These are phyloP conservation scores for Paracorniculantispora psalliotae DNA, from an alignment of 2,329 filamentous ascomycete species.

Conservation along the genomic window DNA sequence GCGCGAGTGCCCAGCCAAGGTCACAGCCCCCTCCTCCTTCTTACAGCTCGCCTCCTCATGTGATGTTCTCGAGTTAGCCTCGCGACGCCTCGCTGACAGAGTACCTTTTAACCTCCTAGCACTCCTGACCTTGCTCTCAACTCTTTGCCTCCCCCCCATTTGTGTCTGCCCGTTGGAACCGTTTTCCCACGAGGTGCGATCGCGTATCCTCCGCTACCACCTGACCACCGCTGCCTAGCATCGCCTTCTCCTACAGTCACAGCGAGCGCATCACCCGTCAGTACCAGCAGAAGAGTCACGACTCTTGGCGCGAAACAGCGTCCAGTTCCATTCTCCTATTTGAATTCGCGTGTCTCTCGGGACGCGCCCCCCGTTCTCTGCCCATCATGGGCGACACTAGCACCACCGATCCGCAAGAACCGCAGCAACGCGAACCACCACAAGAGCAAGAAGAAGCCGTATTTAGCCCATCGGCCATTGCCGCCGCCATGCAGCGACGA, in stretches of 20 bases:
- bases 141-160: not conserved
- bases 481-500: conserved; percentile 20
- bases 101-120: not conserved
- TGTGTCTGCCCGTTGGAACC: not conserved
- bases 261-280: not conserved
- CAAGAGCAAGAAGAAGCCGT: not conserved
- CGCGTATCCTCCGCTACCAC: not conserved
- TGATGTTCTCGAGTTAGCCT: conserved; percentile 7
- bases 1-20: not conserved
- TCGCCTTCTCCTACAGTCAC: not conserved
- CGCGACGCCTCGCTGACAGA: not conserved
- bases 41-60: conserved; percentile 12
- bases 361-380: not conserved
- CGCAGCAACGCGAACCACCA: not conserved
- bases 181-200: not conserved
- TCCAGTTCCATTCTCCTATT: not conserved
- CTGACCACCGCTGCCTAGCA: conserved; percentile 8
- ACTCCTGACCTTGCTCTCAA: conserved; percentile 6
- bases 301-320: not conserved
- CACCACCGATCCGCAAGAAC: not conserved
- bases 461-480: conserved; percentile 10
- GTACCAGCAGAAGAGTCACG: not conserved
- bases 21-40: conserved; percentile 14
- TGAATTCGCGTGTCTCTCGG: not conserved
- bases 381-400: conserved; percentile 3